Evolutionary conservation across 192 early-diverging fungal genomes (phyloP).

Genomic region (Chytriomyces confervae): DNA sequence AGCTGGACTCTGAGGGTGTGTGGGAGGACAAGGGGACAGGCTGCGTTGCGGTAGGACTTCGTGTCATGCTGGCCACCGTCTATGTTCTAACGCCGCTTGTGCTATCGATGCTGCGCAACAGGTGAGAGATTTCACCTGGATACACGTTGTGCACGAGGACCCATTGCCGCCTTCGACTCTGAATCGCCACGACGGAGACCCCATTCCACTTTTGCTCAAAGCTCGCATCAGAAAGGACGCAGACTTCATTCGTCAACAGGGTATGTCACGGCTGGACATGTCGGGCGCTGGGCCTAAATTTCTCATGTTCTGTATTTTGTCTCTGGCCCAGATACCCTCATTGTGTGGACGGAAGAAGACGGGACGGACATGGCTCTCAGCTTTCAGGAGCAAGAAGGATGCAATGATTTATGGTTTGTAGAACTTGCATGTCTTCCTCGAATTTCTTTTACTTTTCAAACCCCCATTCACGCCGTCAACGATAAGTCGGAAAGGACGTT

Average conservation of each 20-base stretch:
- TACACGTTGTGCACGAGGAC: not conserved
- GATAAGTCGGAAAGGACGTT: no score
- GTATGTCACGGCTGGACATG: slow-evolving; percentile 45
- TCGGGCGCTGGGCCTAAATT: not conserved
- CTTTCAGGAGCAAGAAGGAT: slow-evolving; percentile 90
- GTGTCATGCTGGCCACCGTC: not conserved
- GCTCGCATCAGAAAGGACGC: slow-evolving; percentile 74
- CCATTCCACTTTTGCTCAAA: slow-evolving; percentile 63
- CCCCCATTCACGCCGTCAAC: no score
- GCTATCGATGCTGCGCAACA: not conserved
- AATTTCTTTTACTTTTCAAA: not conserved
- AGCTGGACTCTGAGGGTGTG: slow-evolving; percentile 66
- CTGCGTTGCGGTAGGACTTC: slow-evolving; percentile 5
- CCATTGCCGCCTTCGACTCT: slow-evolving; percentile 11
- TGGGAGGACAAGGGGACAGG: slow-evolving; percentile 92
- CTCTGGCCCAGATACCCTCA: slow-evolving; percentile 63
- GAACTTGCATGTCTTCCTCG: not conserved
- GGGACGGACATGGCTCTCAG: slow-evolving; percentile 87
- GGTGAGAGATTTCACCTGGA: slow-evolving; percentile 6
- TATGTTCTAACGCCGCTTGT: slow-evolving; percentile 61
- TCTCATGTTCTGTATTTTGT: not conserved
- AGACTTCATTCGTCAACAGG: slow-evolving; percentile 85
- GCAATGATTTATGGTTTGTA: slow-evolving; percentile 77
- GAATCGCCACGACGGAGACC: slow-evolving; percentile 38
- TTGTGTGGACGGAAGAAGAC: slow-evolving; percentile 87